These are phyloP conservation scores for Linanthus parryae DNA, from an alignment of 148 eudicot genomes.

Conservation along the genomic window DNA sequence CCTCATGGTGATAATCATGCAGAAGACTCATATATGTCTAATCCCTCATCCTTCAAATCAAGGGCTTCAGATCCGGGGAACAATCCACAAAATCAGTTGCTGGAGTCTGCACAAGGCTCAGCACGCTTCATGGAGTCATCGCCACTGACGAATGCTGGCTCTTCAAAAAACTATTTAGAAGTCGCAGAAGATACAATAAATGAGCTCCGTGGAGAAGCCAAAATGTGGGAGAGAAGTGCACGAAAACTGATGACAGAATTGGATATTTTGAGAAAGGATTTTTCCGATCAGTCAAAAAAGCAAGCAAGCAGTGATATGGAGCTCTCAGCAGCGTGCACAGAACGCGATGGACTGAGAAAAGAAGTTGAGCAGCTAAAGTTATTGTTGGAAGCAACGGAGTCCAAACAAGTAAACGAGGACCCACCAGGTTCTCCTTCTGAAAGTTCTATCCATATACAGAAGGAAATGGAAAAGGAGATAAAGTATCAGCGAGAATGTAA, in stretches of 20 bases:
- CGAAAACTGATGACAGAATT: slow-evolving; percentile 55
- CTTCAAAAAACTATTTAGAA: slow-evolving; percentile 63
- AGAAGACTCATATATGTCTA: slow-evolving; percentile 28
- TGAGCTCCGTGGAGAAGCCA: slow-evolving; percentile 66
- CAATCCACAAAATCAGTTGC: slow-evolving; percentile 12
- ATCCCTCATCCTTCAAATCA: slow-evolving; percentile 27
- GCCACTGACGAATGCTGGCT: slow-evolving; percentile 27
- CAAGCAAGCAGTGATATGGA: slow-evolving; percentile 52
- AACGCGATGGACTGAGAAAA: slow-evolving; percentile 45
- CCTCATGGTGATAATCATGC: slow-evolving; percentile 20
- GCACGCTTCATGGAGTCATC: slow-evolving; percentile 26
- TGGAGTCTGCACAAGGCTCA: slow-evolving; percentile 11
- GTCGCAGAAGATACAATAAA: slow-evolving; percentile 67
- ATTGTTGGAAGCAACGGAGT: slow-evolving; percentile 32
- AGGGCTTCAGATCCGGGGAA: slow-evolving; percentile 13
- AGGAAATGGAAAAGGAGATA: slow-evolving; percentile 69
- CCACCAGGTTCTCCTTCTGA: slow-evolving; percentile 29
- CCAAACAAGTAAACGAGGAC: slow-evolving; percentile 22
- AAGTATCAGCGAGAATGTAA: slow-evolving; percentile 51
- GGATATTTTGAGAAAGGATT: slow-evolving; percentile 53
- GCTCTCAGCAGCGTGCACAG: slow-evolving; percentile 55
- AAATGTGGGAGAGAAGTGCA: slow-evolving; percentile 79
- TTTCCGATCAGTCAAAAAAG: slow-evolving; percentile 48
- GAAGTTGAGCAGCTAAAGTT: slow-evolving; percentile 48
- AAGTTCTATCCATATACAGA: slow-evolving; percentile 31